Evolutionary conservation across 805 yeast species (phyloP), one percentile per base, ranked within the genome.

Genomic region (Hanseniaspora jakobsenii): DNA sequence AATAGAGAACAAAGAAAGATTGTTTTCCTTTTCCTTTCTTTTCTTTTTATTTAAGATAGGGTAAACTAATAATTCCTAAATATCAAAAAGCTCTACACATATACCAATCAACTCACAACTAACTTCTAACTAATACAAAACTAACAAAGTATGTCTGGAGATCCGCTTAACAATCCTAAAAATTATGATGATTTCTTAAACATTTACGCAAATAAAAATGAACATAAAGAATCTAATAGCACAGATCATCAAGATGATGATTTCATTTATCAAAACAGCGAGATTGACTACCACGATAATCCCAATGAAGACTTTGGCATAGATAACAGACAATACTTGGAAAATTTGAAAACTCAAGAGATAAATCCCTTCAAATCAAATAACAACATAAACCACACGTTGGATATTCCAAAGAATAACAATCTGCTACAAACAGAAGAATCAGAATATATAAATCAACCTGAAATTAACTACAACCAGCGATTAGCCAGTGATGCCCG

Each of bases 301-400:
- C 45, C 45, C 2, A 41, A 41, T 17, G n/a, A 22, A 3, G 45
- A 41, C 10, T 12, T 23, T 7, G 23, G 16, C 3, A 17, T 32
- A 16, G n/a, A 23, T 13, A 34, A 34, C 12, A 5, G 22, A 13
- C 4, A 34, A 9, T 34, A 34, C 13, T 6, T 34, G 17, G 22
- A 34, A 4, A 34, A 39, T 18, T 47, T 56, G 30, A 47, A 55
- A 9, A 44, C 41, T 22, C 31, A 39, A 30, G 56, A 54, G 29
- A 22, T 55, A 13, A 38, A 52, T 18, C 58, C 37, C 13, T 34
- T 34, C n/a, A 21, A 34, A 22, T 19, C 16, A 7, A 32, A 18
- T 18, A 17, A 18, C 8, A 18, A 21, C n/a, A 32, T 17, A 4
- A 18, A 18, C 8, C 8, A 32, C 14, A 21, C 21, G 4, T n/a